These are phyloP conservation scores for Vachellia collinsii DNA, from an alignment of 306 rosid genomes.

Conservation along the genomic window DNA sequence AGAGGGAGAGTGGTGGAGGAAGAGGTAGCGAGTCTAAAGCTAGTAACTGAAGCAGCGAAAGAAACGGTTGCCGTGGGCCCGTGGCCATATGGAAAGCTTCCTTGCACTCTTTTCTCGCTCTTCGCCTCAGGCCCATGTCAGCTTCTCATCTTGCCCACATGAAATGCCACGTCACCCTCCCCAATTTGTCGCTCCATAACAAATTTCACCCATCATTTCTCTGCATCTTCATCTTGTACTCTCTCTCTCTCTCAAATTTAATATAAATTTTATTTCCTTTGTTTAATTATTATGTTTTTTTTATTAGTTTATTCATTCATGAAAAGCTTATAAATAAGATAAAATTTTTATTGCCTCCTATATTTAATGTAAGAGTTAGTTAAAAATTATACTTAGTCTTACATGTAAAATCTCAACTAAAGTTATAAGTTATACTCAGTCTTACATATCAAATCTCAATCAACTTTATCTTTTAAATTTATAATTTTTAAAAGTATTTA, in stretches of 20 bases:
- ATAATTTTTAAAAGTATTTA: too few species aligned
- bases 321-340: neutral
- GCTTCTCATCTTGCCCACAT: neutral
- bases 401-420: too few species aligned
- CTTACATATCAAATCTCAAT: too few species aligned
- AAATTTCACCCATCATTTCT: neutral
- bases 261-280: neutral
- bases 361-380: too few species aligned
- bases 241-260: neutral
- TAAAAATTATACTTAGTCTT: too few species aligned
- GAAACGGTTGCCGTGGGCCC: constrained; percentile 41
- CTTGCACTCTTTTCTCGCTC: neutral
- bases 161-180: constrained; percentile 8
- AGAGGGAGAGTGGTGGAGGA: constrained; percentile 37
- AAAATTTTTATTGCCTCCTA: too few species aligned
- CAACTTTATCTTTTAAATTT: too few species aligned
- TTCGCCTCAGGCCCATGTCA: neutral
- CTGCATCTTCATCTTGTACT: neutral
- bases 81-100: constrained; percentile 34
- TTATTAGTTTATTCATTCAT: too few species aligned
- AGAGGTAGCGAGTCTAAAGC: constrained; percentile 66
- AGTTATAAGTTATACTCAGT: too few species aligned
- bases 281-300: too few species aligned
- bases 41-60: constrained; percentile 48
- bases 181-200: neutral